Conservation (phyloP, 495 filamentous ascomycete genomes). For the Lasiosphaeriaceae sp. region DNA sequence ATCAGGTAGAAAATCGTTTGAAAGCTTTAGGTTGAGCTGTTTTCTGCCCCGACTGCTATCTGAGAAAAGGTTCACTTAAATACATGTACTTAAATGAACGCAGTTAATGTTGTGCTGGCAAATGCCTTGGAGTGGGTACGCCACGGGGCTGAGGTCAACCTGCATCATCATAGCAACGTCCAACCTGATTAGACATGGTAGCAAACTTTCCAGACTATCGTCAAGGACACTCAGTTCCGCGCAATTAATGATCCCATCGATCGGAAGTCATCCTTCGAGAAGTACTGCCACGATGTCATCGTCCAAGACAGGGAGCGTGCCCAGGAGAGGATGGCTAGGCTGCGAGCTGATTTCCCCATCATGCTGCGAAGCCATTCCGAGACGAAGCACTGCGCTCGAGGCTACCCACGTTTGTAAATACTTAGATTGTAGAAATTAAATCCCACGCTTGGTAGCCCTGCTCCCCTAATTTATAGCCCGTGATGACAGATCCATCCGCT, state of each 20-base stretch:
- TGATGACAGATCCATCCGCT: no score
- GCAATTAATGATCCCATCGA: conserved; percentile 92
- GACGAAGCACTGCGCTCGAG: conserved; percentile 95
- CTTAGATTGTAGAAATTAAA: no score
- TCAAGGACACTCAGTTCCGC: conserved; percentile 91
- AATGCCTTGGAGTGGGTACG: no score
- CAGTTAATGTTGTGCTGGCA: no score
- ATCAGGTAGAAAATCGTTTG: no score
- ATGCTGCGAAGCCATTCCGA: conserved; percentile 97
- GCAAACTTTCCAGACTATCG: conserved; percentile 79
- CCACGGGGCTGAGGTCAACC: conserved; percentile 81
- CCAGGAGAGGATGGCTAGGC: conserved; percentile 89
- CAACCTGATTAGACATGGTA: conserved; percentile 92
- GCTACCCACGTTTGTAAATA: no score
- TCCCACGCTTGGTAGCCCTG: no score
- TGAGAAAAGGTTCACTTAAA: no score
- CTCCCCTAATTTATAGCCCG: no score
- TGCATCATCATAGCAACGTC: conserved; percentile 78
- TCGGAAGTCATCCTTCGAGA: conserved; percentile 89
- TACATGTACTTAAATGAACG: no score
- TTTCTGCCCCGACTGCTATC: no score
- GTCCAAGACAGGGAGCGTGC: conserved; percentile 92
- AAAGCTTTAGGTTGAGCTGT: no score
- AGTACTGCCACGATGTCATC: conserved; percentile 87
- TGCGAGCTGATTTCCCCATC: conserved; percentile 87